Evolutionary conservation across 495 filamentous ascomycete species (phyloP).

Genomic region (Penicillium egyptiacum): DNA sequence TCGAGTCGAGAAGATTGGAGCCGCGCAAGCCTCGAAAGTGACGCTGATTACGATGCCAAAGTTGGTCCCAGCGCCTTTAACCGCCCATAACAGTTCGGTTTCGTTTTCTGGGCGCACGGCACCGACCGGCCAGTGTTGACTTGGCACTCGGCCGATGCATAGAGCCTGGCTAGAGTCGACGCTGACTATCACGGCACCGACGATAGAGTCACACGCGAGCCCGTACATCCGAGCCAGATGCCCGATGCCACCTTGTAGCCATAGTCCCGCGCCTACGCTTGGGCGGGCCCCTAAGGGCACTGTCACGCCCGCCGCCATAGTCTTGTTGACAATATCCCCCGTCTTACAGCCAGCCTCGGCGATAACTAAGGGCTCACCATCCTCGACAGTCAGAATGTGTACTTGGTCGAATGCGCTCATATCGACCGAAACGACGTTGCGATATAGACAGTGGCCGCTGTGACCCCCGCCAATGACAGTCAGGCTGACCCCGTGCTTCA

Average conservation of each 20-base stretch:
- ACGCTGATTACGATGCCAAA: constrained; percentile 63
- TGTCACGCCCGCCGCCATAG: constrained; percentile 52
- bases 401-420: constrained; percentile 58
- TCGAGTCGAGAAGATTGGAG: constrained; percentile 45
- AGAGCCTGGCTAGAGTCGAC: constrained; percentile 50
- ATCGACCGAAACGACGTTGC: constrained; percentile 56
- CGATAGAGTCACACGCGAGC: constrained; percentile 60
- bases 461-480: constrained; percentile 60
- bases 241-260: constrained; percentile 66
- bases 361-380: constrained; percentile 41
- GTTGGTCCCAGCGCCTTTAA: constrained; percentile 63
- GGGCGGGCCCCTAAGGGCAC: constrained; percentile 61
- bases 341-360: constrained; percentile 57
- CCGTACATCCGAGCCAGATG: constrained; percentile 57
- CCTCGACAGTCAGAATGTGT: constrained; percentile 39
- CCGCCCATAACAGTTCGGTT: constrained; percentile 57
- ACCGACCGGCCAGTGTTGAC: constrained; percentile 45
- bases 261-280: constrained; percentile 61
- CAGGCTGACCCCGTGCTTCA: constrained; percentile 49
- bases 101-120: constrained; percentile 50
- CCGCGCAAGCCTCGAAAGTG: constrained; percentile 51
- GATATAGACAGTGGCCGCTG: constrained; percentile 57
- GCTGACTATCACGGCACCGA: constrained; percentile 59
- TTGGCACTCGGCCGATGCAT: constrained; percentile 50
- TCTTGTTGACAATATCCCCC: constrained; percentile 54